phyloP scores from a whole-genome alignment of 2,329 filamentous ascomycete genomes.

The Chaetomiaceae sp. region DNA sequence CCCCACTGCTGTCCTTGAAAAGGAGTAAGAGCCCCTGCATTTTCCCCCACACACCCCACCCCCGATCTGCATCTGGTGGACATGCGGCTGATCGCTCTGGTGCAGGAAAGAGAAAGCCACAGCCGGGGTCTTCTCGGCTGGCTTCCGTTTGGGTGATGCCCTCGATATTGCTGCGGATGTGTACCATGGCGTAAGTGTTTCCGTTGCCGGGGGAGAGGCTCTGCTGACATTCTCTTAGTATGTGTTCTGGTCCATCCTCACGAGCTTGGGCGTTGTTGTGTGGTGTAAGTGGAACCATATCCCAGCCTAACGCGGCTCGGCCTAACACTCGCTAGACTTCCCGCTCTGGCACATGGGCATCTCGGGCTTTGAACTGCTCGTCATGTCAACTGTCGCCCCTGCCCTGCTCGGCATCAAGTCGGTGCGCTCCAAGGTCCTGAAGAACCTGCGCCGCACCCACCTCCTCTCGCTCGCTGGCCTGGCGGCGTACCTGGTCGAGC shows the following conservation, averaged over 20 bases:
- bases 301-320: too few species aligned
- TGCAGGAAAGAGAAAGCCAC: constrained; percentile 70
- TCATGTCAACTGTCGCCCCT: constrained; percentile 80
- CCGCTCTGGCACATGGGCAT: constrained; percentile 99
- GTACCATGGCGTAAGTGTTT: constrained; percentile 72
- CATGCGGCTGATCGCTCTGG: constrained; percentile 9
- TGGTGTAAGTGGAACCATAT: constrained; percentile 73
- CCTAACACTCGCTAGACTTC: constrained; percentile 57
- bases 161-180: constrained; percentile 82
- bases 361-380: constrained; percentile 86
- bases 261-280: constrained; percentile 79
- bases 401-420: constrained; percentile 68
- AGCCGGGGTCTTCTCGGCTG: constrained; percentile 62
- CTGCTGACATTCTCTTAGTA: constrained; percentile 52
- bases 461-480: constrained; percentile 70
- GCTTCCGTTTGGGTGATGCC: constrained; percentile 68
- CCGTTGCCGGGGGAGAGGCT: not conserved
- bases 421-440: constrained; percentile 62
- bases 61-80: not conserved
- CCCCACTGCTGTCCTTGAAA: constrained; percentile 54
- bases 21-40: too few species aligned
- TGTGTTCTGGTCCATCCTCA: constrained; percentile 92
- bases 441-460: constrained; percentile 66
- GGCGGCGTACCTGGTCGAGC: constrained; percentile 68
- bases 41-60: constrained; percentile 26